Evolutionary conservation across 805 yeast genomes (phyloP), one percentile per base, ranked within the genome.

Genomic region (Spencermartinsiella europaea): DNA sequence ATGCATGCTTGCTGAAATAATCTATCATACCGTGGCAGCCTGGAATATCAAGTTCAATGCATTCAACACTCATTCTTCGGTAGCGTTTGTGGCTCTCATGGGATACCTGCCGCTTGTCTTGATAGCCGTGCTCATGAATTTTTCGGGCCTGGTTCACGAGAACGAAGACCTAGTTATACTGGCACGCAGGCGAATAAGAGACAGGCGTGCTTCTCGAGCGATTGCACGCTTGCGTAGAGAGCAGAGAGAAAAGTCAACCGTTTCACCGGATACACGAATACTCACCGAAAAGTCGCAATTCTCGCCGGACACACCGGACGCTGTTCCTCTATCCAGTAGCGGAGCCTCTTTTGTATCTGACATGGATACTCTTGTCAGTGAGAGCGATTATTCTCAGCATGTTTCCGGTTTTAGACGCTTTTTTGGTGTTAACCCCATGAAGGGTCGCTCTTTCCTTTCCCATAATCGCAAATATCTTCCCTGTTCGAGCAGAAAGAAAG

Each of bases 101-200:
- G 61, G 56, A 12, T 60, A 59, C 42, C 33, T 59, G 15, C 64
- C 63, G 4, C 37, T 53, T 8, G 21, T 59, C 28, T 47, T 51
- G 20, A 42, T 59, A 3, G 50, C 51, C 3, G 45, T 55, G n/a
- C 44, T 49, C 38, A 45, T 56, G 47, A 60, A 60, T 40, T 21
- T 57, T 21, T 42, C 45, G 21, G 64, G 61, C 4, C 45, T 52
- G 20, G 44, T 40, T 16, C 38, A 55, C 25, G 46, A 42, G 22
- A 60, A 60, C 37, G 64, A 60, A 25, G 64, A 60, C 33, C 44
- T 42, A 33, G 48, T 58, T 5, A 47, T 60, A 15, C 41, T 49
- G 14, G 46, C 49, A 2, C 55, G 45, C 25, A 34, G 49, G 20
- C 45, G 37, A 7, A 43, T 40, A n/a, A 51, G 57, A 12, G 59